Evolutionary conservation across 225 moss, liverwort and hornwort genomes (phyloP).

Genomic region (Straminergon stramineum): DNA sequence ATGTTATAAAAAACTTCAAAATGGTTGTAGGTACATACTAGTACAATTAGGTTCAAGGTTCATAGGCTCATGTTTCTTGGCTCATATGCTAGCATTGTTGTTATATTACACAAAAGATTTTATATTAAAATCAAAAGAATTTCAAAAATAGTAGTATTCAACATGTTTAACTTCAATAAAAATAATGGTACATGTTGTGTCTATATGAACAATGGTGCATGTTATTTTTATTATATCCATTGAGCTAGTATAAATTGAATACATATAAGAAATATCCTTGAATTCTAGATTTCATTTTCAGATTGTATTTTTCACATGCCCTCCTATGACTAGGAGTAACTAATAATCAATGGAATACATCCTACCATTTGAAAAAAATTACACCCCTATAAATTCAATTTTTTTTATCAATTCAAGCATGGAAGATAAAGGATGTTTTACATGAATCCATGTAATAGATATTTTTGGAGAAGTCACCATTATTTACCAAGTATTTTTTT

Average conservation of each 20-base stretch:
- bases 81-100: too few relatives aligned
- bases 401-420: not conserved
- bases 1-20: too few relatives aligned
- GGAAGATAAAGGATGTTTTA: not conserved
- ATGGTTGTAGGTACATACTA: too few relatives aligned
- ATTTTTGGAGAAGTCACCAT: not conserved
- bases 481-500: not conserved
- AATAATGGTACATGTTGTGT: not conserved
- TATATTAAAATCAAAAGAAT: not conserved
- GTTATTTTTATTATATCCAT: not conserved
- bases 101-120: not conserved
- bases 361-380: not conserved
- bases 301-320: not conserved
- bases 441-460: not conserved
- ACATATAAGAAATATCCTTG: not conserved
- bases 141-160: too few relatives aligned
- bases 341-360: not conserved
- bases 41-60: too few relatives aligned
- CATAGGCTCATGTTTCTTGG: too few relatives aligned
- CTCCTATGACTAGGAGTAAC: rapidly evolving
- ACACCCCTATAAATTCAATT: not conserved
- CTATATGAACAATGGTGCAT: not conserved
- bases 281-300: not conserved
- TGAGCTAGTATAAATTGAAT: rapidly evolving
- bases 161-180: not conserved